Evolutionary conservation across 805 yeast genomes (phyloP), one percentile per base, ranked within the genome.

Genomic region (Candida hungchunana): DNA sequence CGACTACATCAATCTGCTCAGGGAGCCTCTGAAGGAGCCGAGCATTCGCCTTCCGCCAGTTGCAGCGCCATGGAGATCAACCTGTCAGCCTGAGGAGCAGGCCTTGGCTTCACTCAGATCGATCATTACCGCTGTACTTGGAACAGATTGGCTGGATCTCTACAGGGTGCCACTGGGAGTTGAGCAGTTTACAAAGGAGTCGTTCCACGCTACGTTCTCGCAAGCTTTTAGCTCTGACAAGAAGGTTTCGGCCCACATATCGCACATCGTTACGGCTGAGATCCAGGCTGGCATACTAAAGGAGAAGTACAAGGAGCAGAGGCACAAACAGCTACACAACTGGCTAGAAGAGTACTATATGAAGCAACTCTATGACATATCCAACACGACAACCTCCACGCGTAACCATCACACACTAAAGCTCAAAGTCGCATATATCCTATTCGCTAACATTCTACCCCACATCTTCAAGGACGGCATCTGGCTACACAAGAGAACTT

Each of bases 401-500:
- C 22, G 34, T 13, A 38, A 40, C 20, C 8, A 43, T 19, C 43
- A 50, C 22, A 16, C 32, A 5, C 14, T 37, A 5, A 8, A 28
- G 2, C 28, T 47, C n/a, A 43, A 42, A 18, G 4, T 42, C 12
- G 48, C 54, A 16, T 50, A 46, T 17, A 25, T 44, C 12, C 5
- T 43, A 1, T 46, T 50, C 17, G 12, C 44, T 3, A 34, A 37
- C 20, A 36, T 46, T 7, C 32, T 50, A 6, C 42, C 48, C 6
- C 31, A 40, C 10, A 50, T 47, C 27, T 50, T 47, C 31, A 34
- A 44, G 31, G 52, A 50, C 30, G 54, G 54, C 4, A 50, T 50
- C 3, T 50, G 52, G 52, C 32, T 50, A 21, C 44, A 46, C 26
- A 40, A 30, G 13, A 17, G 26, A 1, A 28, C 46, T 1, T 47